Base-by-base conservation (phyloP, 139 green algal species). In the Trebouxia sp. region DNA sequence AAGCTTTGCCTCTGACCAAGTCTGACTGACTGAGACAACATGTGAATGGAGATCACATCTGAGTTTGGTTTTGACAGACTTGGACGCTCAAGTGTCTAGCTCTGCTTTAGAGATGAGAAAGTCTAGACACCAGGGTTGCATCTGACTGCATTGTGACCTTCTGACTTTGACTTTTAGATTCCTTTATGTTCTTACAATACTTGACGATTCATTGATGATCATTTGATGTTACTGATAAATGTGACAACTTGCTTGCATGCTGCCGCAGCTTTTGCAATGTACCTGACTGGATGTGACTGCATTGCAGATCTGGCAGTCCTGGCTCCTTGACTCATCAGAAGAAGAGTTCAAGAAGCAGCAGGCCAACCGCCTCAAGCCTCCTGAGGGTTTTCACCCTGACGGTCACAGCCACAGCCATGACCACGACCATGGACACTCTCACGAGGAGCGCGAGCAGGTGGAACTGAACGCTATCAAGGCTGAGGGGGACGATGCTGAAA, bases 371-470 rank as follows among this genome's bases (percentile, higher is more conserved):
- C 22, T 48, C 17, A 45, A 43, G 5, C 32, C 47, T 28, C 42
- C 74, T 9, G 32, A 80, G 37, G 79, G 78, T 43, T 45, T 80
- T 35, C 28, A 79, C 20, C 55, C 80, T 6, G 20, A 22, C 56
- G 26, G 20, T 24, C 20, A 45, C 24, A 48, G 10, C 50, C 24
- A 67, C 47, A 5, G 9, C 22, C 58, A 84, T 41, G 53, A 50
- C 58, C 58, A 85, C 37, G 85, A 84, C 45, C 82, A 89, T 53
- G 82, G 85, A 24, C 85, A 89, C 37, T 78, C 84, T 7, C 85
- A 89, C 72, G 85, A 89, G 69, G 75, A 56, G 58, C 66, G 82
- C 10, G 12, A 37, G 20, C 42, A 83, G 17, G 69, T 75, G 20
- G 65, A 75, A 35, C 32, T 48, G 65, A 45, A 75, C 6, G 65